Base-by-base conservation (phyloP, 352 stramenopile genomes). In the Pseudoperonospora humuli region DNA sequence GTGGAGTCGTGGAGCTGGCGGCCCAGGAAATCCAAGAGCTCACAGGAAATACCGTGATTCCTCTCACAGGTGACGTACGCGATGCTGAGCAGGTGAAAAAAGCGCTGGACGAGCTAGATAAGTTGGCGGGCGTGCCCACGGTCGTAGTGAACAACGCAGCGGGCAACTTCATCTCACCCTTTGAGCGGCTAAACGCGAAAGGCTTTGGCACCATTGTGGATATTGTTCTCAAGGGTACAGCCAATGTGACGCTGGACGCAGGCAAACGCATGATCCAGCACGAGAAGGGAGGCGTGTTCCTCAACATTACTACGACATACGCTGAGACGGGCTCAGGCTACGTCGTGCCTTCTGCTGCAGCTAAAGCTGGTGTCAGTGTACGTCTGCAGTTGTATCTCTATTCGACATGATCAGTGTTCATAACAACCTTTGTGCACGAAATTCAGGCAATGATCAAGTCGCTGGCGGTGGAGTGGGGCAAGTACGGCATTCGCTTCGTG, bases 301-400 rank as follows among this genome's bases (percentile, higher is more conserved):
- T 98, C 31, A 98, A 98, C 66, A 98, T 98, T 61, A 97, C 84
- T 26, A 96, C 93, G 41, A 97, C 87, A 14, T 88, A 97, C 59
- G 90, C 96, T 37, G 90, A 96, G 68, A 91, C 86, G 7, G 87
- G 85, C 20, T 97, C 93, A 10, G 91, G 85, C 45, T 98, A 91
- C 67, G 93, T 98, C 56, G 86, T 90, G 14, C 95, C 97, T 18
- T 96, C 95, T 0, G 93, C 84, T 33, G 92, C 94, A 6, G 95
- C 95, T 13, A 98, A 98, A 66, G 86, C 86, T 40, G 95, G 88
- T n/a, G 89, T 98, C 25, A 87, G 72, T 28, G 75, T 66, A 62
- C 8, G 57, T 66, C n/a, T 26, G 20, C 7, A 13, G n/a, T 7
- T 14, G 17, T 17, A 9, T 26, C 18, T 14, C 0, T 11, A 45